These are phyloP conservation scores for Gaertneriomyces semiglobifer DNA, from an alignment of 192 early-diverging fungal genomes.

Conservation along the genomic window DNA sequence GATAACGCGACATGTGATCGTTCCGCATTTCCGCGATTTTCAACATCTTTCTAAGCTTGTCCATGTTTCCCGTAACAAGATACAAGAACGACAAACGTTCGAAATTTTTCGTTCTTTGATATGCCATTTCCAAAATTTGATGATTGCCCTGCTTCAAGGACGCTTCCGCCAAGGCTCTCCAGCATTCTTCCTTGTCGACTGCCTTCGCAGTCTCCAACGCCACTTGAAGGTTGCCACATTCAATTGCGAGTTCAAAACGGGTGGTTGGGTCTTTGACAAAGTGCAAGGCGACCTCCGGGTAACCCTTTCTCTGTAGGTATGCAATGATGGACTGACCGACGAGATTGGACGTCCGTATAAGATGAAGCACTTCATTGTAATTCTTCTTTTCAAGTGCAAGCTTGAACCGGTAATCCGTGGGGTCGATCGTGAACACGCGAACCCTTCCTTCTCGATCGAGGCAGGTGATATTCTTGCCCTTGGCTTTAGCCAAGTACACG, in stretches of 20 bases:
- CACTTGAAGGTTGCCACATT: conserved; percentile 95
- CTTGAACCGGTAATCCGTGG: conserved; percentile 99
- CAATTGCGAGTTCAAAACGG: conserved; percentile 92
- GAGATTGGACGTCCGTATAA: conserved; percentile 93
- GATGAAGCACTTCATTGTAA: conserved; percentile 94
- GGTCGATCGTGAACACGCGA: conserved; percentile 85
- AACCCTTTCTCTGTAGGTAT: conserved; percentile 98
- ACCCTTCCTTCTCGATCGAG: conserved; percentile 89
- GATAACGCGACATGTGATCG: conserved; percentile 86
- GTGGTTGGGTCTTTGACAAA: conserved; percentile 97
- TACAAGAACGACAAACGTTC: conserved; percentile 96
- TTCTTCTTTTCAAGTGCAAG: conserved; percentile 84
- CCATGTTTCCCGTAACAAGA: conserved; percentile 83
- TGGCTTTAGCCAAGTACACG: conserved; percentile 83
- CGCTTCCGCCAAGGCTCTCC: conserved; percentile 84
- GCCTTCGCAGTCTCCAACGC: conserved; percentile 91
- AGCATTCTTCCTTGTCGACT: conserved; percentile 85
- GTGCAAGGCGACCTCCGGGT: conserved; percentile 97
- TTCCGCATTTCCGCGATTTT: conserved; percentile 86
- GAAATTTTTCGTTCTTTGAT: conserved; percentile 88
- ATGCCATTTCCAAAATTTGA: conserved; percentile 82
- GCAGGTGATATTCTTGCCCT: conserved; percentile 80
- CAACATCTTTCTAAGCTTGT: conserved; percentile 92
- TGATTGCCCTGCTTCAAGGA: conserved; percentile 89
- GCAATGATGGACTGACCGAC: conserved; percentile 99